Evolutionary conservation across 331 rosid genomes (phyloP).

Genomic region (Saraca asoca): DNA sequence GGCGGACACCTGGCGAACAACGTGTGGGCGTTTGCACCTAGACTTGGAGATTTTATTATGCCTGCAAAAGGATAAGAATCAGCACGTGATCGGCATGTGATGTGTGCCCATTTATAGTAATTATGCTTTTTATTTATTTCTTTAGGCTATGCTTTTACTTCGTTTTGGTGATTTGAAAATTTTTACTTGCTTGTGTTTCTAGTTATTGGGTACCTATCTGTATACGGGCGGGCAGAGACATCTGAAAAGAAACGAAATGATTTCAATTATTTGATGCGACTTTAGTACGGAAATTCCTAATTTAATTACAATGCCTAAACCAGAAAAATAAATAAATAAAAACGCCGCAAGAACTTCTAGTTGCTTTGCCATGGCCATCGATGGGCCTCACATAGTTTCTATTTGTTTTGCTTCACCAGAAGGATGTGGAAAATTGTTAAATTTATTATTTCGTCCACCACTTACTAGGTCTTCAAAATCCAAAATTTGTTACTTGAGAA

Average conservation of each 20-base stretch:
- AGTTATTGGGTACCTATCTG: neutral
- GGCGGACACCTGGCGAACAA: slow-evolving; percentile 55
- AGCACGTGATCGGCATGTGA: slow-evolving; percentile 42
- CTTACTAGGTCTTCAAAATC: too few species aligned
- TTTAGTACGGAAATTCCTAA: neutral
- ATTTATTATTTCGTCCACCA: too few species aligned
- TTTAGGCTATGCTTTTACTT: neutral
- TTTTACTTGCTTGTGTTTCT: neutral
- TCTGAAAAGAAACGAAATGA: neutral
- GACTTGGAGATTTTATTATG: slow-evolving; percentile 36
- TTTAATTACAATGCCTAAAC: neutral
- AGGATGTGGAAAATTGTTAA: too few species aligned
- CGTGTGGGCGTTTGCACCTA: slow-evolving; percentile 41
- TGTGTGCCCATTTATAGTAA: slow-evolving; percentile 1
- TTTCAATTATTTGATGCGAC: slow-evolving; percentile 12
- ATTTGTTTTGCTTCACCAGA: too few species aligned
- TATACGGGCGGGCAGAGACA: neutral
- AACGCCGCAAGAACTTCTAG: too few species aligned
- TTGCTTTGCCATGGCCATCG: too few species aligned
- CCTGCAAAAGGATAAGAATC: slow-evolving; percentile 55
- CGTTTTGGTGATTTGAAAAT: neutral
- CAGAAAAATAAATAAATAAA: too few species aligned
- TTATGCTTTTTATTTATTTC: neutral
- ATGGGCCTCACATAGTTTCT: too few species aligned
- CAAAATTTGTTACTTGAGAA: too few species aligned